phyloP scores from a whole-genome alignment of 1,139 yeast genomes.

The Kodamaea plutei region DNA sequence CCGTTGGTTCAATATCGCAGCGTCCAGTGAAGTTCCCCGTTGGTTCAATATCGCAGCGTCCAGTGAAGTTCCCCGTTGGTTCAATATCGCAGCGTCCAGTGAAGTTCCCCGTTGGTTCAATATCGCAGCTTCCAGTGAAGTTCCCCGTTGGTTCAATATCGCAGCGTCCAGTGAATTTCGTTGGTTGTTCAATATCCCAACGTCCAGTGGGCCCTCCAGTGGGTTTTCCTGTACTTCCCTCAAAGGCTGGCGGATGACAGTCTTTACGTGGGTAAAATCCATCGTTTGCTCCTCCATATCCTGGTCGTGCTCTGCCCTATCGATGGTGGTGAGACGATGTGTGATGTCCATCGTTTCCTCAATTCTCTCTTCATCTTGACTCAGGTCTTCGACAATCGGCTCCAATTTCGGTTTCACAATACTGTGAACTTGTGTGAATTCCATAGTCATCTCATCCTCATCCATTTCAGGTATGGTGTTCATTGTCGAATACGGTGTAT shows the following conservation, averaged over 20 bases:
- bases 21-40: too few species aligned
- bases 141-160: background rate
- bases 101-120: too few species aligned
- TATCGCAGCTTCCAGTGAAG: background rate
- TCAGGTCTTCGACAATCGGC: background rate
- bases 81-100: too few species aligned
- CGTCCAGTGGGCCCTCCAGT: too few species aligned
- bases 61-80: too few species aligned
- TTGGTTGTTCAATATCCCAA: too few species aligned
- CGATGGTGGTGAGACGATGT: background rate
- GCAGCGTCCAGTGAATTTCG: background rate
- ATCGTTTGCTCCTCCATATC: slow-evolving; percentile 3
- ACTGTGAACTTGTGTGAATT: slow-evolving; percentile 2
- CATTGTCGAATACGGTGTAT: too few species aligned
- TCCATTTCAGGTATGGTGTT: too few species aligned
- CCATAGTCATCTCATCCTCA: slow-evolving; percentile 4
- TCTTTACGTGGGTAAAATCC: slow-evolving; percentile 3
- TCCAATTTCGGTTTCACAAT: background rate
- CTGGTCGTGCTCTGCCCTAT: background rate
- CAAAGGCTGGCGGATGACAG: too few species aligned
- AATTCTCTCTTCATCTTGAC: background rate
- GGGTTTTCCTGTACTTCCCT: too few species aligned
- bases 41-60: too few species aligned
- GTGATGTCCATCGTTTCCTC: slow-evolving; percentile 1
- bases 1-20: too few species aligned